These are phyloP conservation scores for Quercus bicolor DNA, from an alignment of 306 rosid genomes.

Conservation along the genomic window DNA sequence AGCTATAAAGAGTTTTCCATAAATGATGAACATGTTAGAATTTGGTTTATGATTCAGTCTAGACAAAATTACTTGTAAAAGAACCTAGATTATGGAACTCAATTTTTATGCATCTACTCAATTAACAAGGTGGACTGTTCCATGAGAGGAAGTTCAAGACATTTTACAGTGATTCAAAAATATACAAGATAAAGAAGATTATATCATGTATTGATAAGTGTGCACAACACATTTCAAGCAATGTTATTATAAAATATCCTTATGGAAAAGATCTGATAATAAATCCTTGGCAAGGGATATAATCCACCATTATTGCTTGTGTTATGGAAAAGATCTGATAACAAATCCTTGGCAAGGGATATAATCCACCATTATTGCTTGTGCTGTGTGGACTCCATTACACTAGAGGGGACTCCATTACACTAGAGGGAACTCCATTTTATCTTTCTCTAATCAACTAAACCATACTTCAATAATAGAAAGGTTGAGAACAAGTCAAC, in stretches of 20 bases:
- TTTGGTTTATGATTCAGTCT: background rate
- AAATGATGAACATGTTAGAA: conserved; percentile 19
- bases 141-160: background rate
- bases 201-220: background rate
- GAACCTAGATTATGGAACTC: background rate
- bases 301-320: background rate
- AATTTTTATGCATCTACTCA: background rate
- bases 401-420: background rate
- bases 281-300: background rate
- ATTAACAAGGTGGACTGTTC: background rate
- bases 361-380: background rate
- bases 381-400: background rate
- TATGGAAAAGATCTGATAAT: background rate
- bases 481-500: background rate
- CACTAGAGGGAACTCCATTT: background rate
- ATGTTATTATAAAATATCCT: background rate
- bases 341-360: background rate
- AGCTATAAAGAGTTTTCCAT: conserved; percentile 44
- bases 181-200: background rate
- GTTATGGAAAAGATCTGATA: background rate
- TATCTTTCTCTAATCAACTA: background rate
- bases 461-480: background rate
- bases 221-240: background rate
- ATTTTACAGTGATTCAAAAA: background rate
- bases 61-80: background rate